phyloP scores from a whole-genome alignment of 2,329 filamentous ascomycete genomes.

The Neurospora crassa region DNA sequence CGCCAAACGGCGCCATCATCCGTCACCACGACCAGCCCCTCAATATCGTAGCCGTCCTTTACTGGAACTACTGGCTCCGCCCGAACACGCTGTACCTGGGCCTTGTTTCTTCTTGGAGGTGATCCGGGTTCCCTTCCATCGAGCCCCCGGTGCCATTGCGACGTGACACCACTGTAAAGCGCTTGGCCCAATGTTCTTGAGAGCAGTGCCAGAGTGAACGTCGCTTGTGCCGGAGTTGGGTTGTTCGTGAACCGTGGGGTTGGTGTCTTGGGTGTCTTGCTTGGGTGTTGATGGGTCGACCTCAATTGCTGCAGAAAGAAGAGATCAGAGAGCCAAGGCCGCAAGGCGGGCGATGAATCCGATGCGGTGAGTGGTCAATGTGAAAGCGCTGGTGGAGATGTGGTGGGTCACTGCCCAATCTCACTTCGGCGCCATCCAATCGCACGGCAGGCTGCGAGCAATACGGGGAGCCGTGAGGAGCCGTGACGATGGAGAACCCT shows the following conservation, averaged over 20 bases:
- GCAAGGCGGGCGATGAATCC: background rate
- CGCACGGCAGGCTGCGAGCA: background rate
- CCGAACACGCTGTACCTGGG: background rate
- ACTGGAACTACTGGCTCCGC: background rate
- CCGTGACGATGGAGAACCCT: background rate
- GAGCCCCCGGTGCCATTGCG: background rate
- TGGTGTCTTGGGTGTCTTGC: background rate
- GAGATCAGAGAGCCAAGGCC: background rate
- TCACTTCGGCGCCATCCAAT: background rate
- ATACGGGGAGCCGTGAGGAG: background rate
- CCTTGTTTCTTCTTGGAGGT: background rate
- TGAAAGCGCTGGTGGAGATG: background rate
- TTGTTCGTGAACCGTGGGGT: background rate
- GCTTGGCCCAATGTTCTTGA: background rate
- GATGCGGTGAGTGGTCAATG: background rate
- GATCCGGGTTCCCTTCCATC: background rate
- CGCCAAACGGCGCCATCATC: background rate
- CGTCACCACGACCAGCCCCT: background rate
- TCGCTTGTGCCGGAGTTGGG: background rate
- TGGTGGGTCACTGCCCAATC: background rate
- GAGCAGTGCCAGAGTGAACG: background rate
- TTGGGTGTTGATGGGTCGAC: background rate
- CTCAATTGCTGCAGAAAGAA: background rate
- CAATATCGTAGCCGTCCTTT: background rate
- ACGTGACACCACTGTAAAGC: background rate